Conservation (phyloP, 1,284 basidiomycete genomes). For the Sporisorium exsertum region DNA sequence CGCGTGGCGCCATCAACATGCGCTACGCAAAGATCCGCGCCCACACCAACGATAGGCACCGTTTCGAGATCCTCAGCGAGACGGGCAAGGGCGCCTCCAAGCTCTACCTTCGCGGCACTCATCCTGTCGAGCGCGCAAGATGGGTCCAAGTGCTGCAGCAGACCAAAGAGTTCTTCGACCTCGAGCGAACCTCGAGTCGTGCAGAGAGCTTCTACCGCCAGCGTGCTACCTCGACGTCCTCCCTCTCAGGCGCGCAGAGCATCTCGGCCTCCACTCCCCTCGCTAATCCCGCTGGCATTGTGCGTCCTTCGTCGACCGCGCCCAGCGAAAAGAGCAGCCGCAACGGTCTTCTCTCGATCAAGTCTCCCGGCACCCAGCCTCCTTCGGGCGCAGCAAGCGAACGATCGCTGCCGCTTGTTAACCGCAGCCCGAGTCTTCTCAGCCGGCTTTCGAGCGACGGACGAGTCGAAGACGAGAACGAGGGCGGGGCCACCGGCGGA, state of each 20-base stretch:
- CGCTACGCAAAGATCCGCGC: constrained; percentile 75
- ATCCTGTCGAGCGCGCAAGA: constrained; percentile 61
- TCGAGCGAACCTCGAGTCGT: constrained; percentile 48
- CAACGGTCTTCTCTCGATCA: constrained; percentile 35
- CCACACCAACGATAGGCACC: constrained; percentile 74
- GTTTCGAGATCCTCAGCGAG: constrained; percentile 83
- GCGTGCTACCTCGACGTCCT: constrained; percentile 37
- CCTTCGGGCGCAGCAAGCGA: constrained; percentile 45
- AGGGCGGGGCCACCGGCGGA: constrained; percentile 19
- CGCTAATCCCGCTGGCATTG: constrained; percentile 41
- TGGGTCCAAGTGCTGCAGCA: constrained; percentile 67
- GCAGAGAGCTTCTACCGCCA: constrained; percentile 49
- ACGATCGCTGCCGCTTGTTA: constrained; percentile 29
- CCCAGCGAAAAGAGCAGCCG: constrained; percentile 41
- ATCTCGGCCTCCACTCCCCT: constrained; percentile 7
- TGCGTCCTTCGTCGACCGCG: constrained; percentile 39
- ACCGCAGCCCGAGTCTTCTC: constrained; percentile 52
- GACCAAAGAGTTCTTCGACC: constrained; percentile 58
- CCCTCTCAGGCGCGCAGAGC: constrained; percentile 13
- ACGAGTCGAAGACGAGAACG: constrained; percentile 32
- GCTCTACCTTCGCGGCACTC: constrained; percentile 91
- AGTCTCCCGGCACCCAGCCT: constrained; percentile 35
- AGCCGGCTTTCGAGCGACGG: constrained; percentile 52
- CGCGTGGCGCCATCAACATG: constrained; percentile 89
- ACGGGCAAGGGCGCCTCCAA: constrained; percentile 74